These are phyloP conservation scores for Penicillium corylophilum DNA, from an alignment of 2,329 filamentous ascomycete genomes.

Conservation along the genomic window DNA sequence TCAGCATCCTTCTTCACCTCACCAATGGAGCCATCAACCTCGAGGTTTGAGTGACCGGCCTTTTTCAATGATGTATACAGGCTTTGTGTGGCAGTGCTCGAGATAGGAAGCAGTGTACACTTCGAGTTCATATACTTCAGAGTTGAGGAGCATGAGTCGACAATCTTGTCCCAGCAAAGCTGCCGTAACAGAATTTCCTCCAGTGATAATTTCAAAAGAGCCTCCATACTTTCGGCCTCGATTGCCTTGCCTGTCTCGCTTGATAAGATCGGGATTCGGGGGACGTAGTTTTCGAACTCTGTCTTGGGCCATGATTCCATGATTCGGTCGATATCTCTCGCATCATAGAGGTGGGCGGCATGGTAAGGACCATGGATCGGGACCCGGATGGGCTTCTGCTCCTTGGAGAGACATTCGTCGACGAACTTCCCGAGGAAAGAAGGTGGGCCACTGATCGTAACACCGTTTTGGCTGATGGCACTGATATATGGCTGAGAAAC, in stretches of 20 bases:
- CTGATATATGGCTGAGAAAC: conserved; percentile 59
- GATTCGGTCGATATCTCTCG: conserved; percentile 53
- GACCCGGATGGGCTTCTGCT: conserved; percentile 53
- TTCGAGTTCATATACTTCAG: conserved; percentile 17
- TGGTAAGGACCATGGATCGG: conserved; percentile 61
- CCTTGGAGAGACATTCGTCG: conserved; percentile 49
- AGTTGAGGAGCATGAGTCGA: conserved; percentile 31
- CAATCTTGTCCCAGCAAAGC: conserved; percentile 44
- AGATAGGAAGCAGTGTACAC: conserved; percentile 32
- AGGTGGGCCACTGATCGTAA: conserved; percentile 61
- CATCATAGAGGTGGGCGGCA: conserved; percentile 55
- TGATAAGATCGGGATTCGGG: conserved; percentile 39
- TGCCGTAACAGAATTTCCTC: conserved; percentile 40
- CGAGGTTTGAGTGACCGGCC: conserved; percentile 23
- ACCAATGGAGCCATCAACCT: conserved; percentile 27
- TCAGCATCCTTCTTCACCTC: conserved; percentile 25
- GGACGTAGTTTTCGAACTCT: conserved; percentile 26
- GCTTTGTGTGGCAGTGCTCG: conserved; percentile 34
- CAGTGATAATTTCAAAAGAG: conserved; percentile 34
- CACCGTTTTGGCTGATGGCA: conserved; percentile 58
- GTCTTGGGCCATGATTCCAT: conserved; percentile 39
- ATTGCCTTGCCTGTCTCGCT: conserved; percentile 38
- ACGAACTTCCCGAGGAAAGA: conserved; percentile 54
- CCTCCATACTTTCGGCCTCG: conserved; percentile 28
- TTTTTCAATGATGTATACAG: conserved; percentile 34